phyloP scores from a whole-genome alignment of 23 red algal genomes.

The Pyropia yezoensis region DNA sequence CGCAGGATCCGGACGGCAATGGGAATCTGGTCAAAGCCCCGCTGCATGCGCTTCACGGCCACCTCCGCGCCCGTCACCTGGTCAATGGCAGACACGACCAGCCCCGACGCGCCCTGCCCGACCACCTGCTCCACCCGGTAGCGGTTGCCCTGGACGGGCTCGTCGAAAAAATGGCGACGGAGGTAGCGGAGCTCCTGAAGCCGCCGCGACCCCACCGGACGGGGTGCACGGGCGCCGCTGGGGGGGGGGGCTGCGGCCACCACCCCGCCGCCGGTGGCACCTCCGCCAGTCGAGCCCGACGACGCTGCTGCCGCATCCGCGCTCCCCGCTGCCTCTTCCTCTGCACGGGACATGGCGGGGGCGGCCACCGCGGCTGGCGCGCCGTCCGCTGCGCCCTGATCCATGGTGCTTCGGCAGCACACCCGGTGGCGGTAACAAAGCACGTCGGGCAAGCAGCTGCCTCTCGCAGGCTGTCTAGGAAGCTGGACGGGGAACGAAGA shows the following conservation, averaged over 20 bases:
- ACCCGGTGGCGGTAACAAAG: not conserved
- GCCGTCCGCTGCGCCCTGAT: not conserved
- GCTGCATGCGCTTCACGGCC: slow-evolving; percentile 72
- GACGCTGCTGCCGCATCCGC: slow-evolving; percentile 4
- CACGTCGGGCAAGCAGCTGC: not conserved
- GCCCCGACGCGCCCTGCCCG: slow-evolving; percentile 76
- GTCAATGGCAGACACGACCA: slow-evolving; percentile 70
- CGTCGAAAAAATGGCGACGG: slow-evolving; percentile 66
- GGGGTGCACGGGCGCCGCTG: not conserved
- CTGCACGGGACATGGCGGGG: not conserved
- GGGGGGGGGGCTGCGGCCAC: slow-evolving; percentile 3
- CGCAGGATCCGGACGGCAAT: slow-evolving; percentile 62
- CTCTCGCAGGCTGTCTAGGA: not conserved
- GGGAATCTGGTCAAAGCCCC: slow-evolving; percentile 72
- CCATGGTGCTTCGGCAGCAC: slow-evolving; percentile 4
- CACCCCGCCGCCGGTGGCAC: slow-evolving; percentile 12
- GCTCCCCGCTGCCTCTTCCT: slow-evolving; percentile 1
- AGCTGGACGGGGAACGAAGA: not conserved
- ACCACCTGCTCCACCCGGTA: slow-evolving; percentile 72
- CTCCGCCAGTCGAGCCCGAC: slow-evolving; percentile 4
- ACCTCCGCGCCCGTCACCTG: slow-evolving; percentile 55
- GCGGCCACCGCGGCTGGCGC: not conserved
- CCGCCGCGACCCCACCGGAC: slow-evolving; percentile 10
- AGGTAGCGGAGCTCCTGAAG: slow-evolving; percentile 32
- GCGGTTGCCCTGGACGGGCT: slow-evolving; percentile 37